Conservation (phyloP, 352 stramenopile species). For the Elongisporangium undulatum region DNA sequence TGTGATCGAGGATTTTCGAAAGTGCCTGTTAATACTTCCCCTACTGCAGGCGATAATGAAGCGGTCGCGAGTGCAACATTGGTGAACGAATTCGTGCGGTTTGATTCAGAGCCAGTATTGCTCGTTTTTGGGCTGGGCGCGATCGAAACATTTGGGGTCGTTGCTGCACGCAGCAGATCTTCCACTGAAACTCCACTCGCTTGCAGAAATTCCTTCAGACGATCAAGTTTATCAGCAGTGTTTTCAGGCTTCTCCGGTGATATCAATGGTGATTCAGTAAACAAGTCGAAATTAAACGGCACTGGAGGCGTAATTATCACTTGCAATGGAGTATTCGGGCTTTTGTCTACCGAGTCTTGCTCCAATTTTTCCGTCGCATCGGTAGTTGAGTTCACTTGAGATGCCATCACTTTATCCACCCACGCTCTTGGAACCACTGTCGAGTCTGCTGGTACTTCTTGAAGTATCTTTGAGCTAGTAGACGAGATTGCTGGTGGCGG, state of each 20-base stretch:
- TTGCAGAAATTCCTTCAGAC: constrained; percentile 55
- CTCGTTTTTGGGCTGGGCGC: background rate
- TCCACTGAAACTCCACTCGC: constrained; percentile 65
- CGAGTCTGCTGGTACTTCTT: constrained; percentile 36
- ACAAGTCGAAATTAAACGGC: background rate
- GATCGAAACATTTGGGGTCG: constrained; percentile 36
- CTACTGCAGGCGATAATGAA: background rate
- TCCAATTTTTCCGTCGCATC: constrained; percentile 3
- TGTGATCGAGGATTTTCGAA: background rate
- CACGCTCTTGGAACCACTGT: constrained; percentile 39
- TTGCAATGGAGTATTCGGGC: background rate
- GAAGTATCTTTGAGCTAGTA: background rate
- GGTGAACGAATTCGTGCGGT: background rate
- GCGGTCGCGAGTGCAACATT: background rate
- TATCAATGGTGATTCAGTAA: background rate
- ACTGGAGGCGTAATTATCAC: background rate
- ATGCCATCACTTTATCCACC: constrained; percentile 14
- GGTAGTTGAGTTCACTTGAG: background rate
- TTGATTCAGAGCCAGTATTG: background rate
- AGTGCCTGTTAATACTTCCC: background rate
- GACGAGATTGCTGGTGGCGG: constrained; percentile 9
- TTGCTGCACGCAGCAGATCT: constrained; percentile 62
- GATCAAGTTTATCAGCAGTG: constrained; percentile 34
- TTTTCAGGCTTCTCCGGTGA: constrained; percentile 4
- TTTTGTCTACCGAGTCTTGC: background rate